These are phyloP conservation scores for Cladosporium colombiae DNA, from an alignment of 2,329 filamentous ascomycete genomes.

Conservation along the genomic window DNA sequence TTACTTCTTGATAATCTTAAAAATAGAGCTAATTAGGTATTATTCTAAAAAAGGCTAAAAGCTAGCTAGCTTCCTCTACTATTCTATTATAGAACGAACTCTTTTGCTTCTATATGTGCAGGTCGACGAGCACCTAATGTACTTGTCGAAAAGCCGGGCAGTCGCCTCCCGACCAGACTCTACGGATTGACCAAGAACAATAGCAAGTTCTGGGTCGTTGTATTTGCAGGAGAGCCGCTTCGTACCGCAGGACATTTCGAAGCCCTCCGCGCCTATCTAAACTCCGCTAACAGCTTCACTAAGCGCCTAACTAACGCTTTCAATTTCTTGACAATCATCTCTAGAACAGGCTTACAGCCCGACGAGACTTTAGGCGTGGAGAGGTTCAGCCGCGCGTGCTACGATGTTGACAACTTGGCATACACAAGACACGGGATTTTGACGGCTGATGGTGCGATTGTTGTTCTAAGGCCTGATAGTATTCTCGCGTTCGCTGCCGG, in stretches of 20 bases:
- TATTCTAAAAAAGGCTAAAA: too few relatives aligned
- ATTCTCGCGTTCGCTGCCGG: constrained; percentile 17
- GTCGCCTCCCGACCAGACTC: background rate
- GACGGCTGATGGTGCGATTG: constrained; percentile 22
- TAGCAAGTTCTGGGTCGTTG: constrained; percentile 30
- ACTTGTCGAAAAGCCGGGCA: background rate
- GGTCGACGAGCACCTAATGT: background rate
- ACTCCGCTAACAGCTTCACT: background rate
- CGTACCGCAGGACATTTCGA: background rate
- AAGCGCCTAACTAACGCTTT: constrained; percentile 19
- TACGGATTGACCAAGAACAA: constrained; percentile 25
- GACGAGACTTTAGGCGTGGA: constrained; percentile 40
- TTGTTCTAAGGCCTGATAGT: constrained; percentile 40
- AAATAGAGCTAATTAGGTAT: too few relatives aligned
- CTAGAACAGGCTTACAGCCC: constrained; percentile 36
- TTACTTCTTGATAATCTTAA: too few relatives aligned
- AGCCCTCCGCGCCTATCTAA: background rate
- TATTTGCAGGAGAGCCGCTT: constrained; percentile 6
- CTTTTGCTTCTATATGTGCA: background rate
- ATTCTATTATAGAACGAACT: too few relatives aligned
- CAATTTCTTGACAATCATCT: constrained; percentile 33
- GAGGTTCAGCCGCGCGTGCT: constrained; percentile 40
- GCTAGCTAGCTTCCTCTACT: too few relatives aligned
- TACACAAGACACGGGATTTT: constrained; percentile 37
- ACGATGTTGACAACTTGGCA: constrained; percentile 37